Evolutionary conservation across 495 filamentous ascomycete genomes (phyloP).

Genomic region (Podospora didyma): DNA sequence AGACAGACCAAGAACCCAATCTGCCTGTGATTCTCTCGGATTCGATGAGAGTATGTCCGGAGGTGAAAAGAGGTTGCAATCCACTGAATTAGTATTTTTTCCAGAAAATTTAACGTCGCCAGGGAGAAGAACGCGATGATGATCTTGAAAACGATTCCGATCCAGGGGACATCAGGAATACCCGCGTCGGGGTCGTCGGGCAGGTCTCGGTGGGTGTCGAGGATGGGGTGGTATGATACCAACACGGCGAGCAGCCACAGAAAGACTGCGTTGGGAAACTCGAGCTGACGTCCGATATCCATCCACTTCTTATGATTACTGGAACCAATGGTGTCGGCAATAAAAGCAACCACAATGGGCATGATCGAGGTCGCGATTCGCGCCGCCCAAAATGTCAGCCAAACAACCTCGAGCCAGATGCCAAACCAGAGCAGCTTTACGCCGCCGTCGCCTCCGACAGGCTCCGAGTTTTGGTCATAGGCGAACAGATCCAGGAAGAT

Average conservation of each 20-base stretch:
- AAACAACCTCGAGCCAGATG: slow-evolving; percentile 91
- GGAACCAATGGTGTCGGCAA: slow-evolving; percentile 77
- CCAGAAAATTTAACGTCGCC: slow-evolving; percentile 73
- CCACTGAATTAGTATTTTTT: slow-evolving; percentile 93
- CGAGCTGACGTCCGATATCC: slow-evolving; percentile 81
- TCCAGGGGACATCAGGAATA: slow-evolving; percentile 59
- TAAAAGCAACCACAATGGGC: slow-evolving; percentile 59
- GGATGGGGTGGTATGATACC: slow-evolving; percentile 63
- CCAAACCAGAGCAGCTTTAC: slow-evolving; percentile 85
- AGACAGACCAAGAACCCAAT: slow-evolving; percentile 49
- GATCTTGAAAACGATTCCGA: slow-evolving; percentile 78
- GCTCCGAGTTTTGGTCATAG: slow-evolving; percentile 38
- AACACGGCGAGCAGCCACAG: slow-evolving; percentile 89
- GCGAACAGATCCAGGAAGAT: slow-evolving; percentile 70
- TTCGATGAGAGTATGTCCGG: slow-evolving; percentile 86
- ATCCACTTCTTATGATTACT: slow-evolving; percentile 87
- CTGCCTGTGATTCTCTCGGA: slow-evolving; percentile 83
- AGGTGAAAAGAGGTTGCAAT: slow-evolving; percentile 92
- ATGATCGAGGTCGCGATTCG: slow-evolving; percentile 72
- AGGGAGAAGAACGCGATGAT: slow-evolving; percentile 79
- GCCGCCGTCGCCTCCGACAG: slow-evolving; percentile 64
- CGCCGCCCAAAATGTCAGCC: slow-evolving; percentile 85
- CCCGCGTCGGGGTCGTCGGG: slow-evolving; percentile 38
- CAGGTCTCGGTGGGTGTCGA: slow-evolving; percentile 67
- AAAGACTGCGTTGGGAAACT: slow-evolving; percentile 82